A percentile compares a stretch with the other conserved stretches of the same genome.
Conservation (phyloP, 176 grass and related monocot genomes). For the Bothriochloa decipiens region DNA sequence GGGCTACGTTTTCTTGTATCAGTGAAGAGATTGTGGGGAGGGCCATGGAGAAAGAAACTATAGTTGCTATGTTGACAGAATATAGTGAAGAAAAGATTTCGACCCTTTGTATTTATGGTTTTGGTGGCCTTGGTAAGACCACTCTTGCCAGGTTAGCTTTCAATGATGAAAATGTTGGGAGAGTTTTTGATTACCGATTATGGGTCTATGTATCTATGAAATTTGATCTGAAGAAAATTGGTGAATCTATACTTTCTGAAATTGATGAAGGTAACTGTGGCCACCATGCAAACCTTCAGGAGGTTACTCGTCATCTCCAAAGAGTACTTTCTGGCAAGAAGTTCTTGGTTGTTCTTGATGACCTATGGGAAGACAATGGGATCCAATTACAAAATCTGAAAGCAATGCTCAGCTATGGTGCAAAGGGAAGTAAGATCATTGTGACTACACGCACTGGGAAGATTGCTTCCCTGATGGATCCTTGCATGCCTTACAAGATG, state of each 20-base stretch:
- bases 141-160: neutral
- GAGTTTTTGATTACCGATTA: neutral
- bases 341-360: slow-evolving; percentile 15
- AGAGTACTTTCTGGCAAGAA: neutral
- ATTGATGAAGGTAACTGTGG: neutral
- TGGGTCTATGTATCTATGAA: slow-evolving; percentile 13
- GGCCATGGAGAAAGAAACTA: neutral
- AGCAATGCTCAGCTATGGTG: neutral
- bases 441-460: neutral
- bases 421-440: neutral
- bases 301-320: slow-evolving; percentile 5
- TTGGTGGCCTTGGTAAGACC: slow-evolving; percentile 7
- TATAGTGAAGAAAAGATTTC: neutral
- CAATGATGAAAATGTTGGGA: neutral
- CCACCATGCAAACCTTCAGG: slow-evolving; percentile 8
- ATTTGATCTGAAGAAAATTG: slow-evolving; percentile 12
- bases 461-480: neutral
- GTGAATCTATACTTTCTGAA: neutral
- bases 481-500: neutral
- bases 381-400: neutral
- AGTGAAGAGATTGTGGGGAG: slow-evolving; percentile 2
- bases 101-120: neutral
- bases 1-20: neutral
- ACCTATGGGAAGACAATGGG: neutral
- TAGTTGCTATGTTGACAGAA: neutral